A percentile compares a stretch with the other conserved stretches of the same genome.
Conservation (phyloP, 768 basidiomycete genomes). For the Naganishia kalamii region DNA sequence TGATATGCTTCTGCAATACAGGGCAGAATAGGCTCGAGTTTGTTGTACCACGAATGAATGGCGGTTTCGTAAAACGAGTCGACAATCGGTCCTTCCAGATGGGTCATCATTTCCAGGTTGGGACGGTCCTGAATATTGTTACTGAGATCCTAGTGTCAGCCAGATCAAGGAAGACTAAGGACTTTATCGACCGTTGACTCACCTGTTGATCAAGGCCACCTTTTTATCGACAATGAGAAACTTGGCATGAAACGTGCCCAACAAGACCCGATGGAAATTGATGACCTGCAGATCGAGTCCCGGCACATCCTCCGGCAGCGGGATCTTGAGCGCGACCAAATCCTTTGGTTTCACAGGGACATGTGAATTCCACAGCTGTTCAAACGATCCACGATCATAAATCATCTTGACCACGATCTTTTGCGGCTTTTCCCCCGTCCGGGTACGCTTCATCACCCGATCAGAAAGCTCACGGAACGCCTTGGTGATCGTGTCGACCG, state of each 20-base stretch:
- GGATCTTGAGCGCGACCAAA: conserved; percentile 55
- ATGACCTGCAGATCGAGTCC: conserved; percentile 60
- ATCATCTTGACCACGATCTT: conserved; percentile 62
- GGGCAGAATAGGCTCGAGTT: conserved; percentile 38
- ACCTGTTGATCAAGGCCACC: conserved; percentile 57
- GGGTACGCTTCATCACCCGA: conserved; percentile 49
- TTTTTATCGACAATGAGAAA: conserved; percentile 66
- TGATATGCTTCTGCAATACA: conserved; percentile 38
- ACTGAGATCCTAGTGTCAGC: conserved; percentile 12
- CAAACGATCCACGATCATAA: conserved; percentile 62
- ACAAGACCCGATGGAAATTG: conserved; percentile 50
- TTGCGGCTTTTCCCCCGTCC: conserved; percentile 38
- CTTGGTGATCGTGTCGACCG: conserved; percentile 53
- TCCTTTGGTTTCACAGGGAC: conserved; percentile 51
- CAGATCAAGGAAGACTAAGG: background rate
- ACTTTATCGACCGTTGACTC: conserved; percentile 16
- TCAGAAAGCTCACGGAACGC: conserved; percentile 55
- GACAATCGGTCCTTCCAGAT: conserved; percentile 66
- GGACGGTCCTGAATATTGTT: conserved; percentile 50
- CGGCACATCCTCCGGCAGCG: conserved; percentile 56
- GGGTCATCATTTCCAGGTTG: conserved; percentile 57
- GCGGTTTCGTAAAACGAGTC: conserved; percentile 65
- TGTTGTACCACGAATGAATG: conserved; percentile 58
- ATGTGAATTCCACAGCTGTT: conserved; percentile 54
- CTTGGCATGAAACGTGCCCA: conserved; percentile 68